Percentiles rank a stretch among this genome's conserved stretches.
Conservation (phyloP, 2,329 filamentous ascomycete species). For the Xylaria sp. region DNA sequence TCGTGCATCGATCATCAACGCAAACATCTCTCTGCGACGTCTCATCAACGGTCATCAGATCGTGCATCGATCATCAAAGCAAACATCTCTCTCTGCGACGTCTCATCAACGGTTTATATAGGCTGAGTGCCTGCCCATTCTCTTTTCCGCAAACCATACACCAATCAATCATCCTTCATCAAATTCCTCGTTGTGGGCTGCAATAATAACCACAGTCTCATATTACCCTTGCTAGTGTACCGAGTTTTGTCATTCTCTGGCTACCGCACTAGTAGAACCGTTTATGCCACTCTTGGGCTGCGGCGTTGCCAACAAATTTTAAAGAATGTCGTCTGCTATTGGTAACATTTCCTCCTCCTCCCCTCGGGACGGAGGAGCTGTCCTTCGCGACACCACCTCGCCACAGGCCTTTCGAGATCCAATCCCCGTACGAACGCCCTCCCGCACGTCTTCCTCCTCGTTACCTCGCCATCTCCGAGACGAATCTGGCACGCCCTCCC, state of each 20-base stretch:
- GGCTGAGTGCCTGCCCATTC: conserved; percentile 5
- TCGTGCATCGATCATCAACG: conserved; percentile 14
- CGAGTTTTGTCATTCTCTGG: neutral
- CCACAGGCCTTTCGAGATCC: conserved; percentile 14
- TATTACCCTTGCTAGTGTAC: conserved; percentile 11
- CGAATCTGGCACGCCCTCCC: no score
- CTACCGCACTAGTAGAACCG: conserved; percentile 1
- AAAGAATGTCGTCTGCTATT: conserved; percentile 21
- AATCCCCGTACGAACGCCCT: conserved; percentile 17
- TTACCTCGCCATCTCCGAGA: conserved; percentile 19
- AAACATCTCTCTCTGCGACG: conserved; percentile 15
- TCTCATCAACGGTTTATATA: conserved; percentile 1
- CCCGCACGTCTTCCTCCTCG: conserved; percentile 30
- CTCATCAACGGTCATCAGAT: conserved; percentile 6
- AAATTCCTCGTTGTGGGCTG: neutral
- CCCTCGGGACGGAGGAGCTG: conserved; percentile 17
- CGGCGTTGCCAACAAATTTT: conserved; percentile 12
- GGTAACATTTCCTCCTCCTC: conserved; percentile 11
- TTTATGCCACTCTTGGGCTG: conserved; percentile 9
- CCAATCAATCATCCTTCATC: neutral
- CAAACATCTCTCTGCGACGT: conserved; percentile 11
- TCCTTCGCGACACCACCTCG: conserved; percentile 23
- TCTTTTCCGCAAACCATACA: neutral
- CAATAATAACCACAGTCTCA: neutral
- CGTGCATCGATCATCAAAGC: conserved; percentile 13